Conservation (phyloP, 2,329 filamentous ascomycete species). For the Ophiocordyceps australis region DNA sequence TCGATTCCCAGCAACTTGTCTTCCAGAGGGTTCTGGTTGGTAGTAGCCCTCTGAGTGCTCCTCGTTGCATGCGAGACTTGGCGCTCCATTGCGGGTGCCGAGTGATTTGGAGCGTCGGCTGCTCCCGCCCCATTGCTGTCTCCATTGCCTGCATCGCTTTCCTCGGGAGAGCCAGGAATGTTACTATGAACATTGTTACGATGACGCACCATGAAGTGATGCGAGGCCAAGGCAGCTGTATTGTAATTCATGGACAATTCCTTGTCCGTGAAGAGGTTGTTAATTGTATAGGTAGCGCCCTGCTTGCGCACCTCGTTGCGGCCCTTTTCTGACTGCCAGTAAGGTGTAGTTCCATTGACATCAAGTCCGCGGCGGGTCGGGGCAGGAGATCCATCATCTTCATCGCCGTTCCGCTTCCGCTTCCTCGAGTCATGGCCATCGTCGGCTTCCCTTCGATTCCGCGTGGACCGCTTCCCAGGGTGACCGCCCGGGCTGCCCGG, state of each 20-base stretch:
- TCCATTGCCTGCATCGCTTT: slow-evolving; percentile 32
- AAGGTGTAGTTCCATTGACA: slow-evolving; percentile 35
- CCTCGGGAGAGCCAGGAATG: slow-evolving; percentile 27
- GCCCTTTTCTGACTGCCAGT: slow-evolving; percentile 44
- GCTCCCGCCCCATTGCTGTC: slow-evolving; percentile 28
- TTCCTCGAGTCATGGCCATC: slow-evolving; percentile 41
- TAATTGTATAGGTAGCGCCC: slow-evolving; percentile 44
- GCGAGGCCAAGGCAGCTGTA: slow-evolving; percentile 39
- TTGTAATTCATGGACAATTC: slow-evolving; percentile 50
- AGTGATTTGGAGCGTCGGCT: slow-evolving; percentile 24
- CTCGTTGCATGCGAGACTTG: slow-evolving; percentile 45
- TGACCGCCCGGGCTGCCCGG: slow-evolving; percentile 44
- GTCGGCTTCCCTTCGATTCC: slow-evolving; percentile 41
- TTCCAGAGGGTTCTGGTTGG: slow-evolving; percentile 35
- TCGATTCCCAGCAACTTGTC: slow-evolving; percentile 41
- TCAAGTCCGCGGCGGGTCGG: slow-evolving; percentile 38
- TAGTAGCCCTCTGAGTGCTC: slow-evolving; percentile 38
- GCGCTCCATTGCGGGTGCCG: slow-evolving; percentile 41
- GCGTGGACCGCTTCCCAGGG: slow-evolving; percentile 43
- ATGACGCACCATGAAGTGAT: slow-evolving; percentile 42
- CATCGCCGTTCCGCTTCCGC: slow-evolving; percentile 39
- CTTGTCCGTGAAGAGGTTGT: slow-evolving; percentile 54
- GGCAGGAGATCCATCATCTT: slow-evolving; percentile 45
- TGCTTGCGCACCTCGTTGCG: slow-evolving; percentile 33
- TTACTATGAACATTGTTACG: slow-evolving; percentile 35